Percentiles rank a stretch among this genome's conserved stretches.
Conservation (phyloP, 208 protist species). For the Acanthamoeba healyi region DNA sequence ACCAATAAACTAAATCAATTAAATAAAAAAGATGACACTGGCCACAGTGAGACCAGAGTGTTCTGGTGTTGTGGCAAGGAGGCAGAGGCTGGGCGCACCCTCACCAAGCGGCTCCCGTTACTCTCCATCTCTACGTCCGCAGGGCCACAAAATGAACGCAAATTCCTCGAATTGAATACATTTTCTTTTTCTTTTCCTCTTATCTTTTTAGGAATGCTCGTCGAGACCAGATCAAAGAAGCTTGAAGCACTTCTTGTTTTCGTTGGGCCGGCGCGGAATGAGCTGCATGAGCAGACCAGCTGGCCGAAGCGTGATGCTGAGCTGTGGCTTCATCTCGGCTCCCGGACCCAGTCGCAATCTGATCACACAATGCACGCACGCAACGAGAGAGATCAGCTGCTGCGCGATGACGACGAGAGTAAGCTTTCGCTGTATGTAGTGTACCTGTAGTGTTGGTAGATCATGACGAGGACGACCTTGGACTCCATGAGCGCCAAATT, state of each 20-base stretch:
- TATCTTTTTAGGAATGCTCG: too few relatives aligned
- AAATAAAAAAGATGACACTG: too few relatives aligned
- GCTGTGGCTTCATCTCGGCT: conserved; percentile 18
- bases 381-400: not conserved
- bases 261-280: not conserved
- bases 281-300: conserved; percentile 34
- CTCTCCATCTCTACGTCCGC: not conserved
- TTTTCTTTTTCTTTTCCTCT: too few relatives aligned
- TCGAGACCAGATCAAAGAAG: too few relatives aligned
- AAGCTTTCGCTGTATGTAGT: not conserved
- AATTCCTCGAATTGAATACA: too few relatives aligned
- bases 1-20: not conserved
- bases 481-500: conserved; percentile 56
- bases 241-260: conserved; percentile 36
- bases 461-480: conserved; percentile 65
- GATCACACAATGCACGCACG: not conserved
- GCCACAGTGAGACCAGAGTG: too few relatives aligned
- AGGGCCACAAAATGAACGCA: too few relatives aligned
- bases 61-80: too few relatives aligned
- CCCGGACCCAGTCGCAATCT: conserved; percentile 14
- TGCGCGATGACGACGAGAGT: too few relatives aligned
- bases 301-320: conserved; percentile 60
- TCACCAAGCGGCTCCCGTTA: not conserved
- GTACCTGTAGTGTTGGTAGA: conserved; percentile 38
- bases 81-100: too few relatives aligned